A percentile compares a stretch with the other conserved stretches of the same genome.
Conservation (phyloP, 1,139 yeast genomes). For the Nakaseomyces delphensis region DNA sequence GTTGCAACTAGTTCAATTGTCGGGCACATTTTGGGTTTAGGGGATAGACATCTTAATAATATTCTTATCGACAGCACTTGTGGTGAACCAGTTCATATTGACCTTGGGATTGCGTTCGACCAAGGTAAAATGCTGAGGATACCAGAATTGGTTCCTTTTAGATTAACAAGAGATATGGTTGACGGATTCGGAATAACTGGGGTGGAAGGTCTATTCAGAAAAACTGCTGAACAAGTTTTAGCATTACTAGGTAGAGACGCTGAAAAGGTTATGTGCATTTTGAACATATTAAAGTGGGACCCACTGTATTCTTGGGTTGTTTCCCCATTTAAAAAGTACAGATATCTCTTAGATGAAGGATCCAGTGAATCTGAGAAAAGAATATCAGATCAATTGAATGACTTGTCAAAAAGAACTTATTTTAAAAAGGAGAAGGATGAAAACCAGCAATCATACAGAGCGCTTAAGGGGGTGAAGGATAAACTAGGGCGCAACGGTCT, state of each 20-base stretch:
- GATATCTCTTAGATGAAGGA: slow-evolving; percentile 27
- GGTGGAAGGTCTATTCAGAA: slow-evolving; percentile 62
- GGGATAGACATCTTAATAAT: slow-evolving; percentile 92
- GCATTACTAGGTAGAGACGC: slow-evolving; percentile 56
- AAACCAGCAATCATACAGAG: slow-evolving; percentile 59
- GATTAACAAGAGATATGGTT: slow-evolving; percentile 81
- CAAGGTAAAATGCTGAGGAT: slow-evolving; percentile 75
- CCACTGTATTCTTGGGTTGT: slow-evolving; percentile 88
- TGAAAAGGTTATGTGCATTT: slow-evolving; percentile 66
- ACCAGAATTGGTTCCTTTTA: slow-evolving; percentile 90
- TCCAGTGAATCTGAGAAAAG: slow-evolving; percentile 10
- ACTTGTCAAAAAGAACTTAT: neutral
- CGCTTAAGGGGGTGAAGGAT: slow-evolving; percentile 61
- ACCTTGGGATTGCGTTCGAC: slow-evolving; percentile 92
- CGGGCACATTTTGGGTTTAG: slow-evolving; percentile 82
- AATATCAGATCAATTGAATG: neutral
- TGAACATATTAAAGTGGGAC: slow-evolving; percentile 84
- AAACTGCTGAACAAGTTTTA: slow-evolving; percentile 67
- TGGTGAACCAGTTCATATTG: slow-evolving; percentile 95
- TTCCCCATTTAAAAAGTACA: slow-evolving; percentile 57
- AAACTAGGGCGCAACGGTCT: slow-evolving; percentile 61
- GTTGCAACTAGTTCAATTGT: slow-evolving; percentile 79
- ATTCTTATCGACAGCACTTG: slow-evolving; percentile 65
- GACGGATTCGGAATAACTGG: slow-evolving; percentile 91
- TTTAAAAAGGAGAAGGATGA: slow-evolving; percentile 26